Evolutionary conservation across 225 moss, liverwort and hornwort genomes (phyloP).

Genomic region (Sphagnum contortum): DNA sequence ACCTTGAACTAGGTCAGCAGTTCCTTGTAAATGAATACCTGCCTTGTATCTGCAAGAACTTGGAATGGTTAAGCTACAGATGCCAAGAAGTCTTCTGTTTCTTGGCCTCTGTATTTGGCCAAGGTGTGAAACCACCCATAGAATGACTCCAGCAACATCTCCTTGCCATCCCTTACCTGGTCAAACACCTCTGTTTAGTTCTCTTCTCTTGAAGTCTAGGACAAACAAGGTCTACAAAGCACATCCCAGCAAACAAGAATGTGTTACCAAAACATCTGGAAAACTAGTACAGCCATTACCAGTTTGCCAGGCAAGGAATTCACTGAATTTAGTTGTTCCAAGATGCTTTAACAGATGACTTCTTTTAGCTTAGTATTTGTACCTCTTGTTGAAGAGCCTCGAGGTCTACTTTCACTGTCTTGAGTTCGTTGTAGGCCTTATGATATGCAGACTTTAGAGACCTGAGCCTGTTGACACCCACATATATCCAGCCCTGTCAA

Average conservation of each 20-base stretch:
- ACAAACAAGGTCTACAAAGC: neutral
- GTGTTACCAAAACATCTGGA: no score
- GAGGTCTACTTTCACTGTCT: conserved; percentile 27
- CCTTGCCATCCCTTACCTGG: conserved; percentile 43
- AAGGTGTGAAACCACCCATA: conserved; percentile 34
- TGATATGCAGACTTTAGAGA: conserved; percentile 27
- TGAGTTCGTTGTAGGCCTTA: conserved; percentile 28
- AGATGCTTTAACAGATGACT: no score
- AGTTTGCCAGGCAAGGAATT: no score
- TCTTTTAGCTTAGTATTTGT: neutral
- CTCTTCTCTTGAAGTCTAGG: neutral
- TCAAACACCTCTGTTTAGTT: neutral
- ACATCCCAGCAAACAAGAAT: neutral
- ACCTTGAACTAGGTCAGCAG: no score
- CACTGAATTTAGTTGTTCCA: no score
- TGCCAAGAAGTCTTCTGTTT: conserved; percentile 1
- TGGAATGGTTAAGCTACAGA: neutral
- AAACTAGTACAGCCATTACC: no score
- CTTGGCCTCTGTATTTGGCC: conserved; percentile 11
- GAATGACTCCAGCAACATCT: conserved; percentile 39
- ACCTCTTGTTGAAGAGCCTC: conserved; percentile 39
- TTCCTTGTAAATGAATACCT: no score
- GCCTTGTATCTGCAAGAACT: no score
- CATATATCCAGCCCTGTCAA: no score
- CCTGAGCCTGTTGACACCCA: conserved; percentile 20